Evolutionary conservation across 139 green algal species (phyloP).

Genomic region (Marvania coccoides): DNA sequence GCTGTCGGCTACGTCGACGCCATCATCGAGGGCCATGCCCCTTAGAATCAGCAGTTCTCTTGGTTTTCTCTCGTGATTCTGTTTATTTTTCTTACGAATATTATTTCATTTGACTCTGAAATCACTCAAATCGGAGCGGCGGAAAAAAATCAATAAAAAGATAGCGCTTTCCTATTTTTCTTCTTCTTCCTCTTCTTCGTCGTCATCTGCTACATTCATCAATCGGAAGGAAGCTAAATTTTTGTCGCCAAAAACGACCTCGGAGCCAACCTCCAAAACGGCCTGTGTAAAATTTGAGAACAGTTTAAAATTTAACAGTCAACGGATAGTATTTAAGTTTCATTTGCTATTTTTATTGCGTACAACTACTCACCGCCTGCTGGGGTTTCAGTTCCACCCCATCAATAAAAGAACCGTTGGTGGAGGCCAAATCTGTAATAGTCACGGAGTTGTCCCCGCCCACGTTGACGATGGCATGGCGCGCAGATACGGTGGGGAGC

Average conservation of each 20-base stretch:
- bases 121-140: background rate
- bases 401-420: conserved; percentile 61
- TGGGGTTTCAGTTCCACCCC: conserved; percentile 39
- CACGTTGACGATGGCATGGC: conserved; percentile 36
- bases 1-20: background rate
- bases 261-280: conserved; percentile 14
- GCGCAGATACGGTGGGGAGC: conserved; percentile 33
- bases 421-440: conserved; percentile 49
- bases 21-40: too few relatives aligned
- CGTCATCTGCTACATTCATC: background rate
- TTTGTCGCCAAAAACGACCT: conserved; percentile 37
- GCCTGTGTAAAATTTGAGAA: background rate
- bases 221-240: conserved; percentile 12
- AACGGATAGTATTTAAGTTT: background rate
- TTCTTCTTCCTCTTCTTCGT: background rate
- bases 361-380: conserved; percentile 11
- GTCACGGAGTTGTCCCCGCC: conserved; percentile 23
- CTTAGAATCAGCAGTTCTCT: too few relatives aligned
- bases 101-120: background rate
- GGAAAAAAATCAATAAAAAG: background rate
- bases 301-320: background rate
- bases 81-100: too few relatives aligned
- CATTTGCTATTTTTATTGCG: background rate
- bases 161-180: background rate
- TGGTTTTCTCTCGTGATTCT: too few relatives aligned